Conservation (phyloP, 2,329 filamentous ascomycete genomes). For the Neofusicoccum sp. region DNA sequence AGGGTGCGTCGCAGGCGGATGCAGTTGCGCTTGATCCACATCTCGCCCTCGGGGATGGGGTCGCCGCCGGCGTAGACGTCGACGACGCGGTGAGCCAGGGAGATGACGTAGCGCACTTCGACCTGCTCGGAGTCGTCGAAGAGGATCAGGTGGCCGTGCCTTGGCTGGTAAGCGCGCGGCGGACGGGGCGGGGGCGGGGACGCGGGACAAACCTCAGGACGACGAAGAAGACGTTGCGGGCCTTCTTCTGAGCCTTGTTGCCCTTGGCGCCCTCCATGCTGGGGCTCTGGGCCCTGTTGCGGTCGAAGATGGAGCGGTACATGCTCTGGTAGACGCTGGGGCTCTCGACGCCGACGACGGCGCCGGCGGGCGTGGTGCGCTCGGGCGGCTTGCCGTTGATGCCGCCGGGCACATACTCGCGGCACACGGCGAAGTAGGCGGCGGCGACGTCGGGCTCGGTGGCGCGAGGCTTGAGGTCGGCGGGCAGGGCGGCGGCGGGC, state of each 20-base stretch:
- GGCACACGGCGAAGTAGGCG: conserved; percentile 92
- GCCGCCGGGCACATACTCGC: conserved; percentile 88
- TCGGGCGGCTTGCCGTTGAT: conserved; percentile 93
- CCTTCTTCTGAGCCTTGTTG: conserved; percentile 56
- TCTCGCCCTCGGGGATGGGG: conserved; percentile 81
- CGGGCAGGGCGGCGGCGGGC: conserved; percentile 52
- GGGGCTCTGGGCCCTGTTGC: conserved; percentile 61
- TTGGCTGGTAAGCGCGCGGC: conserved; percentile 38
- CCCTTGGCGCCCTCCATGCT: conserved; percentile 55
- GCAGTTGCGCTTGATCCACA: conserved; percentile 94
- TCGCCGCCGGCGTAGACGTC: conserved; percentile 82
- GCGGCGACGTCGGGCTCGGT: conserved; percentile 78
- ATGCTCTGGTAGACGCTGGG: conserved; percentile 97
- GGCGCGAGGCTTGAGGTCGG: conserved; percentile 59
- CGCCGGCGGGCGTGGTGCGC: conserved; percentile 76
- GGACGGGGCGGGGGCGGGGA: neutral
- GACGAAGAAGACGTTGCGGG: conserved; percentile 90
- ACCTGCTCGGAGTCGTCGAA: conserved; percentile 95
- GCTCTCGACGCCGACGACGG: conserved; percentile 76
- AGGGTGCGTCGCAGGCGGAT: conserved; percentile 74
- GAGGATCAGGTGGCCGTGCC: conserved; percentile 94
- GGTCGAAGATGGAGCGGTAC: conserved; percentile 94
- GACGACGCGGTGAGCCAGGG: conserved; percentile 82
- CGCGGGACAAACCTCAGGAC: conserved; percentile 69
- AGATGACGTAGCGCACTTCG: conserved; percentile 95